A percentile compares a stretch with the other conserved stretches of the same genome.
Evolutionary conservation across 2,329 filamentous ascomycete species (phyloP).

Genomic region (Clonostachys byssicola): DNA sequence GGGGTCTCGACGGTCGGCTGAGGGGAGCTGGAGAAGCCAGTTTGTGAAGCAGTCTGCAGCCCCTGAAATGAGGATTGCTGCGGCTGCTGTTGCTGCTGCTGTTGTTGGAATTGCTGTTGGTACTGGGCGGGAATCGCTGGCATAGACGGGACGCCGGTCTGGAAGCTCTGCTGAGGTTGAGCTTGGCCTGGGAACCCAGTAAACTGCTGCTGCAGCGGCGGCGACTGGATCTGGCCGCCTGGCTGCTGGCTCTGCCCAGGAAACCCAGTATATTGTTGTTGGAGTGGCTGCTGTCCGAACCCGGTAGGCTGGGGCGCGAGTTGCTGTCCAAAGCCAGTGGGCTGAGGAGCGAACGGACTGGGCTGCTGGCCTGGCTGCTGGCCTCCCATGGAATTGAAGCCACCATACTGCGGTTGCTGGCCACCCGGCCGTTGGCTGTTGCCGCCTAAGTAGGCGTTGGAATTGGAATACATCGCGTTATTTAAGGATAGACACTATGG

Average conservation of each 20-base stretch:
- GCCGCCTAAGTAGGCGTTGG: constrained; percentile 77
- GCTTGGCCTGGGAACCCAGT: constrained; percentile 56
- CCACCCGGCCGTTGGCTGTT: constrained; percentile 70
- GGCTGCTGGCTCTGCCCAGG: constrained; percentile 30
- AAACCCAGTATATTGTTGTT: constrained; percentile 67
- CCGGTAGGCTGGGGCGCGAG: constrained; percentile 39
- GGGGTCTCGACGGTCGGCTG: constrained; percentile 48
- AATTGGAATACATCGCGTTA: constrained; percentile 77
- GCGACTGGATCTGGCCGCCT: constrained; percentile 32
- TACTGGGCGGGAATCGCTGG: constrained; percentile 56
- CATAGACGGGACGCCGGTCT: constrained; percentile 55
- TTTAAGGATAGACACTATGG: not conserved
- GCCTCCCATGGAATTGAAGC: constrained; percentile 34
- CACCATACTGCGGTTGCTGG: constrained; percentile 52
- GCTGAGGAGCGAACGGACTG: constrained; percentile 52
- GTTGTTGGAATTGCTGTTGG: constrained; percentile 46
- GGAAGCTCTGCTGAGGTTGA: constrained; percentile 56
- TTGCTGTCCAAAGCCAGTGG: constrained; percentile 53
- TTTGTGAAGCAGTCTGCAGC: constrained; percentile 31
- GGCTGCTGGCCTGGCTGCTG: constrained; percentile 45
- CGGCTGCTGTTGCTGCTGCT: constrained; percentile 30
- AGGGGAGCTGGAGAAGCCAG: constrained; percentile 39
- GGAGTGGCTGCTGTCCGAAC: constrained; percentile 52
- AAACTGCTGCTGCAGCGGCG: constrained; percentile 61
- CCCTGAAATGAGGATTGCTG: constrained; percentile 18